Base-by-base conservation (phyloP, 257 asterid species). In the Solanum pimpinellifolium region DNA sequence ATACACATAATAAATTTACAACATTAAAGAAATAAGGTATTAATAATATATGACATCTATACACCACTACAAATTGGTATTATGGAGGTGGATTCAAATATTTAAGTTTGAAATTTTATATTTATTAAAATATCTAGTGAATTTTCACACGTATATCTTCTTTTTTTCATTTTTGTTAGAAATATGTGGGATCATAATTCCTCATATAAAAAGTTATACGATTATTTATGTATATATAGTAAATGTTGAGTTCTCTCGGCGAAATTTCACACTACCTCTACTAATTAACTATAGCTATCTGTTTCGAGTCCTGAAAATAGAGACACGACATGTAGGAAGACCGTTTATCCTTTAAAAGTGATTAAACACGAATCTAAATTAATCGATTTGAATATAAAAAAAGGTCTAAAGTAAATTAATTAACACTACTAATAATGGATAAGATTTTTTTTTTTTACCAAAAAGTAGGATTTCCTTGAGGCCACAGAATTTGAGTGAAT, bases 391-490 rank as follows among this genome's bases (percentile, higher is more conserved):
- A n/a, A 8, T 25, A 7, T 52, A 0, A 0, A 29, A 23, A 29
- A 23, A 25, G 8, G n/a, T 25, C 9, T 25, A 77, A 44, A 25
- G 9, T 77, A 77, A 77, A 77, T 4, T 72, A n/a, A 42, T 35
- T 35, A 1, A 35, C 39, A 35, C 39, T n/a, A 41, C 1, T 44
- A 80, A 10, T 16, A 8, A 35, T 21, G 33, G 31, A 42, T 16
- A 3, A 59, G 13, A 20, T 4, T 12, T 41, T 29, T 70, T 70
- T 31, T 13, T 89, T 73, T 15, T 88, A 93, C 98, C 95, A 88
- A 35, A 94, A 92, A 8, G 78, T 56, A 46, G 94, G 89, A 76
- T 95, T 94, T 37, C 96, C 95, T 68, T 93, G 68, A 1, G 96
- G 86, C 98, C 98, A 95, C 56, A 93, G n/a, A 86, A 83, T 85